Evolutionary conservation across 176 grass and related monocot species (phyloP), one percentile per base, ranked within the genome.

Genomic region (Cenchrus purpureus): DNA sequence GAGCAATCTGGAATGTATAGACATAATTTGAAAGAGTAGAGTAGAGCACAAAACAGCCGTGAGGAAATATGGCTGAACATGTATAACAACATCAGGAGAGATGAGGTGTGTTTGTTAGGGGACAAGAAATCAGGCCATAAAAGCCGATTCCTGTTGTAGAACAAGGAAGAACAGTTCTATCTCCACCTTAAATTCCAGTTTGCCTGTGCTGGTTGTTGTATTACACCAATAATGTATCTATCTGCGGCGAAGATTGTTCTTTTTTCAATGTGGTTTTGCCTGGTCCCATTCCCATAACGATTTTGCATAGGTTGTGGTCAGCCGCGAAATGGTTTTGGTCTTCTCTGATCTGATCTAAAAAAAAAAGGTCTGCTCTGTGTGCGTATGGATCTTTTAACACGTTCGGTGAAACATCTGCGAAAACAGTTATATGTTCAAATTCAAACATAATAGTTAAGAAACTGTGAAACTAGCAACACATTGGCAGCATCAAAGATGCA

Each of bases 21-120:
- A 89, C 66, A 87, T 80, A 80, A 80, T 84, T 80, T 53, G 76
- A 68, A 63, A 87, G 59, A 70, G 3, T 83, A 87, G 89, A 50
- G 22, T 87, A 91, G 76, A 80, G 10, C 63, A 44, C 54, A 62
- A 84, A 87, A 84, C 16, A 63, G 65, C 60, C 62, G 68, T 59
- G 79, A 79, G 68, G 57, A 89, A 74, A 79, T 80, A 74, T 25
- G 66, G 79, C 66, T 0, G 12, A 74, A 49, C 45, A 66, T 34
- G 74, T 73, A 78, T 51, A 62, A 72, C 45, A 12, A 51, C 56
- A 45, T 71, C 10, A 68, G 17, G 19, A 70, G 28, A 54, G 53
- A 80, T 2, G 69, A 28, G 78, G 42, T 40, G 76, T 66, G 25
- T 43, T 55, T 66, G 25, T 43, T 55, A 46, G 25, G 72, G 83